Evolutionary conservation across 2,329 filamentous ascomycete genomes (phyloP), one percentile per base, ranked within the genome.

Genomic region (Alternaria angustiovoidea): DNA sequence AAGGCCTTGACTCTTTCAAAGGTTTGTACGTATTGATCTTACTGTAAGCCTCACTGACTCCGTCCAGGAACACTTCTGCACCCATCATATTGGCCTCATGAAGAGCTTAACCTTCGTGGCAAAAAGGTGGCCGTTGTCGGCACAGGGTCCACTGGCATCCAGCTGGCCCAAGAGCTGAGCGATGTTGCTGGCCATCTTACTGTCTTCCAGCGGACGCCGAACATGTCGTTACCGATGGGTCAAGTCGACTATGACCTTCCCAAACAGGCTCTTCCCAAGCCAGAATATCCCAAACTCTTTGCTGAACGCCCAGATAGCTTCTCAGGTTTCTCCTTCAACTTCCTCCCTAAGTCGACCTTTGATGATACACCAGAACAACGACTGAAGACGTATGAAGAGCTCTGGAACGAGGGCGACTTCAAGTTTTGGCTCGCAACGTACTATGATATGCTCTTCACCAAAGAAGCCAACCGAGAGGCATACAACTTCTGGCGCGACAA

Each of bases 171-270:
- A 62, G 86, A 85, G 34, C 83, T 84, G 78, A 85, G 82, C 3
- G 82, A 82, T 2, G 69, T 81, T 8, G 86, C 83, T 0, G 80
- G 78, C 6, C 71, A 73, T 43, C 47, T 91, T 1, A 81, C 75
- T 4, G 84, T 91, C 41, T 89, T 89, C 75, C 87, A 90, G 69
- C 83, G 89, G 2, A 90, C 87, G 0, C 87, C 88, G 0, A 74
- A 69, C 49, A 62, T 63, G 44, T 56, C 67, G 1, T 20, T 73
- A 2, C 69, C 72, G 14, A 73, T 75, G 71, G 43, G 43, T n/a
- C 62, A 71, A 49, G 43, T 63, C 20, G 28, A 68, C 5, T 69
- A 66, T 22, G 44, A 54, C 3, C 20, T n/a, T 8, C 18, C 44
- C n/a, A 81, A 86, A 61, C 83, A 89, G 68, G 76, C 84, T 8